Percentiles rank a stretch among this genome's conserved stretches.
Evolutionary conservation across 1,284 basidiomycete genomes (phyloP).

Genomic region (Lentinula novae-zelandiae): DNA sequence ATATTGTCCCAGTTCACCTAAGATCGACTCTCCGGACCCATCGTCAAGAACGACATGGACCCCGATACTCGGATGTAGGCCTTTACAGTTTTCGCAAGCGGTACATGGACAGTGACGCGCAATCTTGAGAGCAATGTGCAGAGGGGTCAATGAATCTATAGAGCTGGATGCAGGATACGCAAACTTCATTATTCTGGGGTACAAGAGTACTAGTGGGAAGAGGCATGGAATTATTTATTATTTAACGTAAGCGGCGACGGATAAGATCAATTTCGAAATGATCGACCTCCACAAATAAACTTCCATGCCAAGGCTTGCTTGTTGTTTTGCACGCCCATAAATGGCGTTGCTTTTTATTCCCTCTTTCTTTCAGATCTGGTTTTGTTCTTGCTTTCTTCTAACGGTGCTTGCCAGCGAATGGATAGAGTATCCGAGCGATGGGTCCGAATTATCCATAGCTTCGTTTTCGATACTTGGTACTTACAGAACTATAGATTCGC

Average conservation of each 20-base stretch:
- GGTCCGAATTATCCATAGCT: neutral
- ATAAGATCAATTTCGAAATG: neutral
- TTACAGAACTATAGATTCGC: conserved; percentile 37
- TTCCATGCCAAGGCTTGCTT: neutral
- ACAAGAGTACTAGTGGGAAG: neutral
- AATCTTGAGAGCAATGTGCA: conserved; percentile 63
- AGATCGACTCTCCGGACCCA: conserved; percentile 35
- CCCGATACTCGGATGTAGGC: conserved; percentile 64
- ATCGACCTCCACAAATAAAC: neutral
- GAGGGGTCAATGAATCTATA: conserved; percentile 41
- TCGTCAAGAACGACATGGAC: conserved; percentile 56
- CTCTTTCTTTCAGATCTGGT: conserved; percentile 9
- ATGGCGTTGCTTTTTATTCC: conserved; percentile 4
- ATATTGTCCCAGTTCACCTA: conserved; percentile 55
- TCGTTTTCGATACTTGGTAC: neutral
- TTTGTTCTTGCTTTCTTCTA: conserved; percentile 12
- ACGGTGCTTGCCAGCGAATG: conserved; percentile 10
- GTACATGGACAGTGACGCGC: conserved; percentile 69
- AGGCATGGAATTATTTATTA: neutral
- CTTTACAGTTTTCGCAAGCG: conserved; percentile 54
- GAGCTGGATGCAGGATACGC: conserved; percentile 60
- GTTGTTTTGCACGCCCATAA: neutral
- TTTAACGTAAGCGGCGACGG: neutral
- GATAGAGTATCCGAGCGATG: neutral
- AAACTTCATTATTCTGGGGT: conserved; percentile 42